Percentiles rank a stretch among this genome's conserved stretches.
Conservation (phyloP, 768 basidiomycete species). For the Suillus variegatus region DNA sequence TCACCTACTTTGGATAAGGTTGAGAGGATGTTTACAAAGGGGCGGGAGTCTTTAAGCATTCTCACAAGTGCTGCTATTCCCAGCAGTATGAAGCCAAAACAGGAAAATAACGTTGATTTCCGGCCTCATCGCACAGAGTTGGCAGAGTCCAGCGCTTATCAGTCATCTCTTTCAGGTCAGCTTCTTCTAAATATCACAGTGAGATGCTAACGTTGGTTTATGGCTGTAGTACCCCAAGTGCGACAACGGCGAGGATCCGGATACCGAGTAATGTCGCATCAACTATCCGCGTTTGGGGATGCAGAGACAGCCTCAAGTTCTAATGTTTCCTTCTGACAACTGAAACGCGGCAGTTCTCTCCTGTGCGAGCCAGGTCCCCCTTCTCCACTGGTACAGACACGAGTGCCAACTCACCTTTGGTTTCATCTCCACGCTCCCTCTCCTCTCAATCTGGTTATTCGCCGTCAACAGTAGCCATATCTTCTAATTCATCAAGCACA, state of each 20-base stretch:
- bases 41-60: slow-evolving; percentile 30
- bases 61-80: slow-evolving; percentile 24
- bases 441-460: slow-evolving; percentile 35
- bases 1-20: slow-evolving; percentile 32
- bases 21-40: slow-evolving; percentile 34
- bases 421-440: slow-evolving; percentile 22
- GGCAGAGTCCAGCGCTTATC: slow-evolving; percentile 14
- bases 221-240: slow-evolving; percentile 18
- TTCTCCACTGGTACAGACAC: slow-evolving; percentile 5
- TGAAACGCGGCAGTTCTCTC: slow-evolving; percentile 18
- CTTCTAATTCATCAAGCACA: slow-evolving; percentile 47
- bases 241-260: slow-evolving; percentile 15
- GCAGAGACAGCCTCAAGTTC: slow-evolving; percentile 26
- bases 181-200: not conserved
- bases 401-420: slow-evolving; percentile 8
- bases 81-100: slow-evolving; percentile 10
- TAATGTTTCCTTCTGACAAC: slow-evolving; percentile 10
- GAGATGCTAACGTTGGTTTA: slow-evolving; percentile 5
- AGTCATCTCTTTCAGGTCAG: slow-evolving; percentile 26
- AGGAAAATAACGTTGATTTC: slow-evolving; percentile 15
- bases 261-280: slow-evolving; percentile 13
- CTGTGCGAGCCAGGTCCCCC: slow-evolving; percentile 17
- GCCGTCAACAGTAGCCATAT: slow-evolving; percentile 21
- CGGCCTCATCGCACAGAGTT: slow-evolving; percentile 18
- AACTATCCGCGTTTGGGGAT: slow-evolving; percentile 19